Percentiles rank a stretch among this genome's conserved stretches.
These are phyloP conservation scores for Globisporangium cystogenes DNA, from an alignment of 352 stramenopile genomes.

Conservation along the genomic window DNA sequence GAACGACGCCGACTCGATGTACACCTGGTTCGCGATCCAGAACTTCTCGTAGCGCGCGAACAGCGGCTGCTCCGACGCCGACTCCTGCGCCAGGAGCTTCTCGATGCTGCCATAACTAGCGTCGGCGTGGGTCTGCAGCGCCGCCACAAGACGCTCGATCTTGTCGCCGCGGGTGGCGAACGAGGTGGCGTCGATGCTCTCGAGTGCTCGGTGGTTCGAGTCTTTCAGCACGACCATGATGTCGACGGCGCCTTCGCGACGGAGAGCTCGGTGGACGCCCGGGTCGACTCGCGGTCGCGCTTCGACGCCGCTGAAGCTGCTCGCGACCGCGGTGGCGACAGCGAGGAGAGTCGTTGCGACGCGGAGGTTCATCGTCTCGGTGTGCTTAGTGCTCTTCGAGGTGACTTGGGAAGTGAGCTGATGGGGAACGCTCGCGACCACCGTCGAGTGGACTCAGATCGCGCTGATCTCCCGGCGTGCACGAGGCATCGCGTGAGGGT, in stretches of 20 bases:
- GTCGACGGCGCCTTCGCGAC: constrained; percentile 10
- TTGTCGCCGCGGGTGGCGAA: constrained; percentile 9
- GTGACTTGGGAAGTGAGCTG: neutral
- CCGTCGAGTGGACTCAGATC: no score
- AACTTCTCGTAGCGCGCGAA: constrained; percentile 17
- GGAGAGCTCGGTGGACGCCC: constrained; percentile 18
- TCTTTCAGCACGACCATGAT: constrained; percentile 20
- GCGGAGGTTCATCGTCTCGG: constrained; percentile 10
- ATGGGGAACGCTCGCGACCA: no score
- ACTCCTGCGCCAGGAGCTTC: constrained; percentile 12
- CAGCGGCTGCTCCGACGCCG: constrained; percentile 4
- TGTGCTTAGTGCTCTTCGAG: neutral
- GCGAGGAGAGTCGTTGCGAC: neutral
- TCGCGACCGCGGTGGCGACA: constrained; percentile 9
- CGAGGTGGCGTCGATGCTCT: constrained; percentile 10
- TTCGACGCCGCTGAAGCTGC: neutral
- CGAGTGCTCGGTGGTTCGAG: constrained; percentile 8
- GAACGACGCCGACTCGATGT: constrained; percentile 17
- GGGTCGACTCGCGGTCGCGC: constrained; percentile 11
- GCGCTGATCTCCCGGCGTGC: neutral
- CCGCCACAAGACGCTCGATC: constrained; percentile 15
- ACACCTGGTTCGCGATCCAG: constrained; percentile 26
- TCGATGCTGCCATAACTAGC: constrained; percentile 3
- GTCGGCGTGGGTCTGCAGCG: constrained; percentile 8
- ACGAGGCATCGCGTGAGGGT: neutral